Evolutionary conservation across 1,139 yeast genomes (phyloP), one percentile per base, ranked within the genome.

Genomic region (Suhomyces kunorum): DNA sequence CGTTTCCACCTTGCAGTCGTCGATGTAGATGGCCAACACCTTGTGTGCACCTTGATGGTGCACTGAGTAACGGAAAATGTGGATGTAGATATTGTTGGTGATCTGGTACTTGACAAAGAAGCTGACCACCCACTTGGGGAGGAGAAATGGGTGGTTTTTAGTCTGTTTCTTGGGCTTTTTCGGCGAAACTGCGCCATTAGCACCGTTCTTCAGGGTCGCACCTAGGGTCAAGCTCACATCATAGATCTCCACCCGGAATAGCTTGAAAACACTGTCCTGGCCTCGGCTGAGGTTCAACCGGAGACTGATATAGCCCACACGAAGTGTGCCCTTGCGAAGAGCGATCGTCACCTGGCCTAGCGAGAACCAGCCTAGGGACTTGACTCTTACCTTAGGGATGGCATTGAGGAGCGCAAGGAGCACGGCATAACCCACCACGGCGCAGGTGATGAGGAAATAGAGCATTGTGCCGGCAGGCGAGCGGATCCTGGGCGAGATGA

Each of bases 311-410:
- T 47, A 54, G 6, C 58, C 44, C 14, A 68, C 54, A 31, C 50
- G 36, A 6, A 68, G 45, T 3, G 48, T 48, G 7, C 39, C 37
- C 8, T 39, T 31, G 2, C 51, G 50, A 12, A 56, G 33, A 23
- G 51, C 49, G 25, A 70, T 51, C 2, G 59, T 54, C 22, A 71
- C 54, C 17, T 65, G 59, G 43, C 64, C 50, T 22, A 68, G 25
- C 13, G 66, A 53, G 42, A 70, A 50, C 63, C 74, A 68, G 14
- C 77, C 75, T 14, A 72, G 40, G 8, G 64, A 59, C 42, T 59
- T 61, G 33, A 72, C 64, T 4, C 55, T 35, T 5, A 71, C 52
- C 37, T 58, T 59, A 4, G 76, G 76, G 9, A 70, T 52, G 31
- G 47, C 42, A 47, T 72, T 72, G 15, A 70, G 31, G 1, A 52